Evolutionary conservation across 371 early-diverging fungal genomes (phyloP).

Genomic region (Zancudomyces culisetae): DNA sequence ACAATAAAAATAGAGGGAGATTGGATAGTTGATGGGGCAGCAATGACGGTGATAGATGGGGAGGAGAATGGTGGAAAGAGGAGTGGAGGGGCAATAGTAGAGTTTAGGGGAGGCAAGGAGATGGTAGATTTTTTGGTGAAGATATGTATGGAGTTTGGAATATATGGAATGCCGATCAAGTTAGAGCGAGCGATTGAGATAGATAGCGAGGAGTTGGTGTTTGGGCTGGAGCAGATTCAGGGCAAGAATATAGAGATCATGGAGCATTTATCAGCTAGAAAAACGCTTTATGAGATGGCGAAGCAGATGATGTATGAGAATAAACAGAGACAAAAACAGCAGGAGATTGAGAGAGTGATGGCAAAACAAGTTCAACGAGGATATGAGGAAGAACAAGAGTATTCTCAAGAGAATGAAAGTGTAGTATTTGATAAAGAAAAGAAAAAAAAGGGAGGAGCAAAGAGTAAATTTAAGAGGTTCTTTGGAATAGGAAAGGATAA

Average conservation of each 20-base stretch:
- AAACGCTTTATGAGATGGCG: conserved; percentile 21
- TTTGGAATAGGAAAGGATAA: background rate
- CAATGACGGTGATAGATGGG: conserved; percentile 25
- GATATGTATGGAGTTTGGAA: conserved; percentile 6
- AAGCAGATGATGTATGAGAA: conserved; percentile 21
- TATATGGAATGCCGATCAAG: conserved; percentile 15
- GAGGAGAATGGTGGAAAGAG: conserved; percentile 17
- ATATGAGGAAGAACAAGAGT: background rate
- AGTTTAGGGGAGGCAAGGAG: conserved; percentile 16
- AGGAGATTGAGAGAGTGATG: background rate
- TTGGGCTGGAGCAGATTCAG: conserved; percentile 9
- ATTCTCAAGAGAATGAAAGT: background rate
- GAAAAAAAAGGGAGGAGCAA: background rate
- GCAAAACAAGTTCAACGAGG: background rate
- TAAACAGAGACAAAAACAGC: background rate
- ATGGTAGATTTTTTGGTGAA: conserved; percentile 16
- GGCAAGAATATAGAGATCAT: conserved; percentile 24
- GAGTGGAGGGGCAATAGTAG: conserved; percentile 8
- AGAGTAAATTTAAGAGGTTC: background rate
- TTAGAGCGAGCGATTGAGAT: conserved; percentile 16
- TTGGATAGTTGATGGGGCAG: conserved; percentile 11
- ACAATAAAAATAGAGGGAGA: background rate
- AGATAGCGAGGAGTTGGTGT: conserved; percentile 11
- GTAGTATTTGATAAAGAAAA: too few relatives aligned
- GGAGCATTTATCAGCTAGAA: conserved; percentile 24